A percentile compares a stretch with the other conserved stretches of the same genome.
Evolutionary conservation across 2,329 filamentous ascomycete genomes (phyloP).

Genomic region (Bipolaris oryzae): DNA sequence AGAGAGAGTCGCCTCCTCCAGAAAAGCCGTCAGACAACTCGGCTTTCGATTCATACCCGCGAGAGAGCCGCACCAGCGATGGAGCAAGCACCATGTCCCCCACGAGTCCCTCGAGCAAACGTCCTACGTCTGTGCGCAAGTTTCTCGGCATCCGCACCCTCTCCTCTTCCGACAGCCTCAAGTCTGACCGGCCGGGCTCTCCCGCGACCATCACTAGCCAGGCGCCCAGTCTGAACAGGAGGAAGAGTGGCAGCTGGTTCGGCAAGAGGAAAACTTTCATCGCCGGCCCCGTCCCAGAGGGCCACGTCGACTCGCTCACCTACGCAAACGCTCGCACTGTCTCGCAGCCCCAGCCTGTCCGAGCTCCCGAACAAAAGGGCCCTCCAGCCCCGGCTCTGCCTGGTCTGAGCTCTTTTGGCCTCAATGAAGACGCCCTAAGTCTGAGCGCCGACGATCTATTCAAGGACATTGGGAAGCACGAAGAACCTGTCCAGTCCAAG

Average conservation of each 20-base stretch:
- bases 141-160: conserved; percentile 49
- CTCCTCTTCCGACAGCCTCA: conserved; percentile 46
- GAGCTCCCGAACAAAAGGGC: conserved; percentile 34
- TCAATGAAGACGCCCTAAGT: conserved; percentile 42
- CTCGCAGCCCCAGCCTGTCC: conserved; percentile 20
- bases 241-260: conserved; percentile 51
- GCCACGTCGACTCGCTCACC: conserved; percentile 30
- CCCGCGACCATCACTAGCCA: conserved; percentile 45
- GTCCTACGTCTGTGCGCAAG: conserved; percentile 50
- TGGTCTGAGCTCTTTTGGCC: conserved; percentile 46
- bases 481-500: background rate
- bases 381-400: conserved; percentile 50
- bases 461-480: conserved; percentile 41
- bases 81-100: conserved; percentile 40
- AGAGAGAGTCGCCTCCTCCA: conserved; percentile 25
- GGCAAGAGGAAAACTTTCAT: conserved; percentile 47
- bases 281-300: conserved; percentile 43
- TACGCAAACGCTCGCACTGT: conserved; percentile 30
- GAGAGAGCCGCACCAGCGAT: conserved; percentile 36
- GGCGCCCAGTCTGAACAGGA: conserved; percentile 38
- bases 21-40: conserved; percentile 28
- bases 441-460: conserved; percentile 49
- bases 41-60: conserved; percentile 20
- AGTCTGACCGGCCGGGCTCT: conserved; percentile 45
- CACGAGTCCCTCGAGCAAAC: conserved; percentile 40